Base-by-base conservation (phyloP, 2,329 filamentous ascomycete species). In the Berkeleyomyces basicola region DNA sequence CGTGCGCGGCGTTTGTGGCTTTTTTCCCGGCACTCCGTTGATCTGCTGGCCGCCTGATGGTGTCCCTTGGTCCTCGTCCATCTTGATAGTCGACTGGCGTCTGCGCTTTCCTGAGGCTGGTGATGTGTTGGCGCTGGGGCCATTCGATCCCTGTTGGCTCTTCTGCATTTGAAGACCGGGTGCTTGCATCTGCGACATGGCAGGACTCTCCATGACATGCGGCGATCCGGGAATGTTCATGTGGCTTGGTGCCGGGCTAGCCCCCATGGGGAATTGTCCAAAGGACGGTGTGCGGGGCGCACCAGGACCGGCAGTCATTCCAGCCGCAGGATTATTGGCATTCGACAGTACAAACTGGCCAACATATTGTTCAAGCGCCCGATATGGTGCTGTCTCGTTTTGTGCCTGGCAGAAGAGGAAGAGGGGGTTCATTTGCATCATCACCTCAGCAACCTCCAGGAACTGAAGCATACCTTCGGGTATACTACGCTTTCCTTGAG, bases 91-190 rank as follows among this genome's bases (percentile, higher is more conserved):
- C 0, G 80, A 83, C 0, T 80, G 78, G 39, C 81, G 75, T 67
- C 81, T 73, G 61, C 81, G 75, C 72, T 84, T 84, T 67, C 82
- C 82, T 42, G 79, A 81, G 33, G 79, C 77, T 46, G 82, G 82
- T 40, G 81, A 84, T 4, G 84, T 86, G 72, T 85, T 86, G 63
- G 83, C 82, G 69, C 82, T 86, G 5, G 82, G 82, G 1, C 82
- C 83, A 70, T 81, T 83, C 7, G 83, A 85, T 46, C 83, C 84
- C 69, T 86, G 84, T 70, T 86, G 83, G 70, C 83, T 86, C 66
- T 82, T 81, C 70, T 86, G 83, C 65, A 83, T 74, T 70, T 83
- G 81, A 83, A 86, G 86, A 66, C 77, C 77, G 31, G 83, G 83
- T 60, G 82, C 81, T 70, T 83, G 81, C 78, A 85, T 83, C 61